Evolutionary conservation across 169 alveolate species (phyloP).

Genomic region (Eimeria tenella): DNA sequence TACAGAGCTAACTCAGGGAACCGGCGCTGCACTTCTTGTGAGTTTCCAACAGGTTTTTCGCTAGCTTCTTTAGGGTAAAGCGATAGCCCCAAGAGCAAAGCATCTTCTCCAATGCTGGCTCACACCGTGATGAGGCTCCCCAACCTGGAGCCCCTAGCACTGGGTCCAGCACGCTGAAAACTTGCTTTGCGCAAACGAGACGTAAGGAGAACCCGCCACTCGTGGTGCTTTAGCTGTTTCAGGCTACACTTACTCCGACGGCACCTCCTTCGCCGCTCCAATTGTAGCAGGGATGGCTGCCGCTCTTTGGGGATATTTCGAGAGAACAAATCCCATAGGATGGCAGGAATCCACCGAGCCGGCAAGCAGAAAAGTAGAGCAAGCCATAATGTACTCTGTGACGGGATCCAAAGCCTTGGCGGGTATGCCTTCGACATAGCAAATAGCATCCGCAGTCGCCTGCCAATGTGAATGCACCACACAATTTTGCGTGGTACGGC

Average conservation of each 20-base stretch:
- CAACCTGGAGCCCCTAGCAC: no score
- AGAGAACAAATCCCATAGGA: slow-evolving; percentile 72
- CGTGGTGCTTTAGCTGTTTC: neutral
- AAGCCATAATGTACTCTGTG: slow-evolving; percentile 78
- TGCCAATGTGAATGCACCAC: no score
- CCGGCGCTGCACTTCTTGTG: slow-evolving; percentile 73
- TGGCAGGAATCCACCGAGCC: slow-evolving; percentile 54
- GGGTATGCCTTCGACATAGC: slow-evolving; percentile 15
- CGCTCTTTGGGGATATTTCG: slow-evolving; percentile 78
- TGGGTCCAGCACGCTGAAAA: no score
- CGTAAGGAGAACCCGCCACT: no score
- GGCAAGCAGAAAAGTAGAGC: slow-evolving; percentile 69
- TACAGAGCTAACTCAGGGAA: slow-evolving; percentile 69
- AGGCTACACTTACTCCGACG: slow-evolving; percentile 83
- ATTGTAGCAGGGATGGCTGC: slow-evolving; percentile 86
- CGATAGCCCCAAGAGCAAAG: no score
- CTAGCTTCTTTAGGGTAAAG: neutral
- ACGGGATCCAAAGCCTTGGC: slow-evolving; percentile 75
- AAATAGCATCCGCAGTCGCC: no score
- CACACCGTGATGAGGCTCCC: no score
- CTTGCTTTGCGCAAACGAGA: no score
- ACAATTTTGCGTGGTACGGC: no score
- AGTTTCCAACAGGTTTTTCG: neutral
- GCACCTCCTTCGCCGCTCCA: slow-evolving; percentile 88
- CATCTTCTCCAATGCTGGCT: no score